These are phyloP conservation scores for Blastocrithidia nonstop DNA, from an alignment of 208 protist species.

Conservation along the genomic window DNA sequence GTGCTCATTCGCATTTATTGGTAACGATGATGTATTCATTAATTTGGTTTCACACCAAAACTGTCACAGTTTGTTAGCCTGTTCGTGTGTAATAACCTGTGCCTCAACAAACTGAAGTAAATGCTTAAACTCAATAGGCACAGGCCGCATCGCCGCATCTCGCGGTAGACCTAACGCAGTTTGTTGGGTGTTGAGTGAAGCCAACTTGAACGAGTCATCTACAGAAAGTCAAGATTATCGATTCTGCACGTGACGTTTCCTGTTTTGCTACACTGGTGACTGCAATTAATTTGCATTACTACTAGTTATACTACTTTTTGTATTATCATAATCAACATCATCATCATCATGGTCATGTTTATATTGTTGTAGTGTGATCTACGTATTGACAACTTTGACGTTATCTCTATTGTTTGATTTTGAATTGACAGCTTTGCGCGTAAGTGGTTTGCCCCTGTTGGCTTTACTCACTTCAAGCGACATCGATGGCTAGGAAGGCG, in stretches of 20 bases:
- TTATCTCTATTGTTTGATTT: not conserved
- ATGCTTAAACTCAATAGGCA: constrained; percentile 56
- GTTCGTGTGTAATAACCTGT: constrained; percentile 54
- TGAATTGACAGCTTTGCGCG: too few species aligned
- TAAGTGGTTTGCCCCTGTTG: too few species aligned
- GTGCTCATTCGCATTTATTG: too few species aligned
- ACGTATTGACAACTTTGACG: not conserved
- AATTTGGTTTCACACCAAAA: constrained; percentile 22
- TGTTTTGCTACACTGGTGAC: not conserved
- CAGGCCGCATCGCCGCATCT: constrained; percentile 14
- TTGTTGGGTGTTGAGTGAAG: constrained; percentile 39
- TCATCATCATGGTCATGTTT: not conserved
- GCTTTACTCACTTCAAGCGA: too few species aligned
- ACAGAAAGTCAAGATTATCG: not conserved
- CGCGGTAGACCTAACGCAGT: constrained; percentile 25
- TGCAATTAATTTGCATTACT: too few species aligned
- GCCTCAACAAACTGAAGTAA: constrained; percentile 62
- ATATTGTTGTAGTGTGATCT: not conserved
- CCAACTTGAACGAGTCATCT: constrained; percentile 52
- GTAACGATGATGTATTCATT: too few species aligned
- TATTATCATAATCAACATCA: constrained; percentile 1
- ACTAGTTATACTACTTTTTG: too few species aligned
- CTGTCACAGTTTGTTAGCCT: constrained; percentile 59
- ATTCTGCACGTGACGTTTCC: not conserved
- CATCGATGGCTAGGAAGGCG: too few species aligned